These are phyloP conservation scores for Tricholoma hemisulphureum DNA, from an alignment of 768 basidiomycete species.

Conservation along the genomic window DNA sequence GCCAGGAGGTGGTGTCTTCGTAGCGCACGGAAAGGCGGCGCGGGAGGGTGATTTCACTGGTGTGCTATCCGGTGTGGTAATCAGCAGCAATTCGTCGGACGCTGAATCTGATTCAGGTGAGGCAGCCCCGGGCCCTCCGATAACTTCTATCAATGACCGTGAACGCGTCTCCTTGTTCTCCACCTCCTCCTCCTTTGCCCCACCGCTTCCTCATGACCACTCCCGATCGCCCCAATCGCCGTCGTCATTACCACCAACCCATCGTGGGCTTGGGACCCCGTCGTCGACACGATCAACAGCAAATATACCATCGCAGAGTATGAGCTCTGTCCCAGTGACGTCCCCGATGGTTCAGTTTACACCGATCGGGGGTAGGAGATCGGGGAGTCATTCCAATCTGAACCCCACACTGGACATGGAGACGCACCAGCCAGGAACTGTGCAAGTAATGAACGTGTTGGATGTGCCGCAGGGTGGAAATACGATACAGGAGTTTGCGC, in stretches of 20 bases:
- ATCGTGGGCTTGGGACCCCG: constrained; percentile 16
- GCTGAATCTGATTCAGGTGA: constrained; percentile 40
- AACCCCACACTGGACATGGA: constrained; percentile 71
- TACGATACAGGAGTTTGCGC: constrained; percentile 60
- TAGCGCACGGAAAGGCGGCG: constrained; percentile 56
- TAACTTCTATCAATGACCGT: constrained; percentile 34
- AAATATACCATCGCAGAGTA: constrained; percentile 15
- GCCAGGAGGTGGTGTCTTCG: constrained; percentile 85
- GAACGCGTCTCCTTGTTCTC: constrained; percentile 31
- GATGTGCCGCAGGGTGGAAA: constrained; percentile 57
- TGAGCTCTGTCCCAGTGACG: constrained; percentile 12
- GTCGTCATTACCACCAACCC: constrained; percentile 13
- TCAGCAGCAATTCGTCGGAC: constrained; percentile 45
- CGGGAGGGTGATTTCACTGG: constrained; percentile 48
- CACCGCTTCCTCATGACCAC: constrained; percentile 28
- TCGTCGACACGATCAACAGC: constrained; percentile 30
- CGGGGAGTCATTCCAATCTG: constrained; percentile 53
- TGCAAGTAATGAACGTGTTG: constrained; percentile 76
- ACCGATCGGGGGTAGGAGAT: constrained; percentile 38
- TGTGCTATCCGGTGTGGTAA: constrained; percentile 54
- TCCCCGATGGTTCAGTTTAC: constrained; percentile 58
- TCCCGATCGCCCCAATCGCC: constrained; percentile 11
- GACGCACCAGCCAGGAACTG: constrained; percentile 45
- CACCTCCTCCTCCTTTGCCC: constrained; percentile 36
- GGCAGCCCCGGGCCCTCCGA: constrained; percentile 24